These are phyloP conservation scores for Penicillium macrosclerotiorum DNA, from an alignment of 495 filamentous ascomycete genomes.

Conservation along the genomic window DNA sequence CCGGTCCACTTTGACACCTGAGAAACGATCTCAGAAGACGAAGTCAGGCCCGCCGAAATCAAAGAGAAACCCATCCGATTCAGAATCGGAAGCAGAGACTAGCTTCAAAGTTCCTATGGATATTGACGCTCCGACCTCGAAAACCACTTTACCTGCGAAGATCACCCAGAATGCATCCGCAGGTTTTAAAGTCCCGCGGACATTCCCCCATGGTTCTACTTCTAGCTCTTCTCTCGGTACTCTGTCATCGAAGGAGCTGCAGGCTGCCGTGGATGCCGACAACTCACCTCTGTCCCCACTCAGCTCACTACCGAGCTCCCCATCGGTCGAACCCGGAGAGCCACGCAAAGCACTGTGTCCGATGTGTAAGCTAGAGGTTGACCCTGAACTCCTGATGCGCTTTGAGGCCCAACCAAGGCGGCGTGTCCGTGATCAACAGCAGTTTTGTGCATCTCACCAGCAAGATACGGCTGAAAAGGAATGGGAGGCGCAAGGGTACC, in stretches of 20 bases:
- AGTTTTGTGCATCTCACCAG: slow-evolving; percentile 74
- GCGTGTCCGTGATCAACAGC: slow-evolving; percentile 58
- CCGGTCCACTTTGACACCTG: slow-evolving; percentile 14
- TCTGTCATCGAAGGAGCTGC: slow-evolving; percentile 4
- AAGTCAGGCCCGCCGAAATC: background rate
- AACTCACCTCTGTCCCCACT: slow-evolving; percentile 9
- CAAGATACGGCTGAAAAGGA: slow-evolving; percentile 52
- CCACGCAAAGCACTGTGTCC: slow-evolving; percentile 50
- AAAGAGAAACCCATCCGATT: background rate
- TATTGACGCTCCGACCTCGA: slow-evolving; percentile 16
- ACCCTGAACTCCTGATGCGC: slow-evolving; percentile 45
- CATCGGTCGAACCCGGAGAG: background rate
- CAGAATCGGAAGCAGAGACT: slow-evolving; percentile 9
- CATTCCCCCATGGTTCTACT: slow-evolving; percentile 12
- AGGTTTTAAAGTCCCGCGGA: slow-evolving; percentile 27
- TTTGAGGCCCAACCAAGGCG: slow-evolving; percentile 49
- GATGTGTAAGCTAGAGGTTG: slow-evolving; percentile 64
- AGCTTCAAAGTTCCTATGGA: slow-evolving; percentile 31
- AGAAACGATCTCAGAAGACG: background rate
- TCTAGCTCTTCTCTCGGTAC: slow-evolving; percentile 27
- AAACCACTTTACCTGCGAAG: slow-evolving; percentile 9
- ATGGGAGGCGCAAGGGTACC: slow-evolving; percentile 69
- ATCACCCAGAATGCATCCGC: background rate
- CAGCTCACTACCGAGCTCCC: slow-evolving; percentile 10
- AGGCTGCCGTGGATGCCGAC: slow-evolving; percentile 4